phyloP scores from a whole-genome alignment of 2,329 filamentous ascomycete species.

The Fusarium sp. region DNA sequence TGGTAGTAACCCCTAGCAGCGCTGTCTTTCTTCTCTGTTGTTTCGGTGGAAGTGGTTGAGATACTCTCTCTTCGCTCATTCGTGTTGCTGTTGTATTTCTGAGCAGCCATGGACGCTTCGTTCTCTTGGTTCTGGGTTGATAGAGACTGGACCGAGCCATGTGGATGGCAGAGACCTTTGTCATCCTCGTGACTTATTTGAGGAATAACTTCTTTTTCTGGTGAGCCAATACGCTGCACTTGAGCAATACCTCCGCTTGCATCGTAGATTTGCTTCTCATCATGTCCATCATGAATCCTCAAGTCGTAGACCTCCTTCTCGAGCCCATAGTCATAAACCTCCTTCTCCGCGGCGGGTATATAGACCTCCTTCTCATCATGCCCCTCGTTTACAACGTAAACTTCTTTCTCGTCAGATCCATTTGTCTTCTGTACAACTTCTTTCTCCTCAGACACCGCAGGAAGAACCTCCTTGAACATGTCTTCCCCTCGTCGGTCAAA shows the following conservation, averaged over 20 bases:
- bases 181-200: not conserved
- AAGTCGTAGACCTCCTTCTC: not conserved
- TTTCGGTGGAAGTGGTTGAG: not conserved
- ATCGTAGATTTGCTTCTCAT: slow-evolving; percentile 13
- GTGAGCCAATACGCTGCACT: too few relatives aligned
- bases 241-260: not conserved
- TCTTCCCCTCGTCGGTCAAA: not conserved
- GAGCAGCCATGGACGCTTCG: not conserved
- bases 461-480: slow-evolving; percentile 18
- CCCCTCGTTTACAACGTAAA: not conserved
- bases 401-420: slow-evolving; percentile 6
- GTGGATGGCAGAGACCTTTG: not conserved
- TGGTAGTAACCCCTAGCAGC: not conserved
- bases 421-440: not conserved
- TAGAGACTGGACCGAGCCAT: too few relatives aligned
- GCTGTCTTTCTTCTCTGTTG: not conserved
- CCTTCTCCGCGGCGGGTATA: not conserved
- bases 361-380: slow-evolving; percentile 18
- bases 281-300: not conserved
- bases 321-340: not conserved
- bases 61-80: not conserved
- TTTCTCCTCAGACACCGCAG: slow-evolving; percentile 23
- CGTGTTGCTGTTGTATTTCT: not conserved
- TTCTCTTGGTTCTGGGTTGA: not conserved
- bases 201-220: not conserved